Conservation (phyloP, 495 filamentous ascomycete genomes). For the Venustampulla echinocandica region DNA sequence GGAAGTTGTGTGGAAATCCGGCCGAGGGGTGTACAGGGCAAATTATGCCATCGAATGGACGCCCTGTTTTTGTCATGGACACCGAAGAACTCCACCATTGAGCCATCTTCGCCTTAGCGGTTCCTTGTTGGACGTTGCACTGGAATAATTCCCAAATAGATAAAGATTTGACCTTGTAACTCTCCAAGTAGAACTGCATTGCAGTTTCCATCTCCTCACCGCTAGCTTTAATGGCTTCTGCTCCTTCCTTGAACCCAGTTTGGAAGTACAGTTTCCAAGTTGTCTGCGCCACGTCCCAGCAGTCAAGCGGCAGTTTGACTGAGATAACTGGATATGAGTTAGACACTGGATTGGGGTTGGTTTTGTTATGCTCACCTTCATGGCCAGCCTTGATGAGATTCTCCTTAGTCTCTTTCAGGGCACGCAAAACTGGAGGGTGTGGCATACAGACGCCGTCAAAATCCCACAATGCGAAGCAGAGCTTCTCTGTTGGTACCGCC, state of each 20-base stretch:
- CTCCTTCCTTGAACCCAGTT: slow-evolving; percentile 31
- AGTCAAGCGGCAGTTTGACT: background rate
- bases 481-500: slow-evolving; percentile 10
- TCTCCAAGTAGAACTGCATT: background rate
- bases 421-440: slow-evolving; percentile 36
- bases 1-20: background rate
- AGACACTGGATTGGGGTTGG: background rate
- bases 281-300: background rate
- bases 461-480: slow-evolving; percentile 44
- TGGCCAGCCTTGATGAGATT: slow-evolving; percentile 45
- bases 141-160: slow-evolving; percentile 12
- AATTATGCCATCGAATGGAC: slow-evolving; percentile 46
- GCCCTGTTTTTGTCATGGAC: slow-evolving; percentile 41
- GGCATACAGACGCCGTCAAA: slow-evolving; percentile 49
- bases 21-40: background rate
- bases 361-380: slow-evolving; percentile 12
- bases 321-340: background rate
- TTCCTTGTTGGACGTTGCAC: slow-evolving; percentile 12
- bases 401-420: slow-evolving; percentile 39
- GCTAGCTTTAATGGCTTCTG: slow-evolving; percentile 38
- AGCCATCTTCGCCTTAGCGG: slow-evolving; percentile 31
- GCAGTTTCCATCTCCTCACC: slow-evolving; percentile 34
- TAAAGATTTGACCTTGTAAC: background rate
- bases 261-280: slow-evolving; percentile 33
- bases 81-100: slow-evolving; percentile 54